These are phyloP conservation scores for Ceratocystis smalleyi DNA, from an alignment of 2,329 filamentous ascomycete genomes.

Conservation along the genomic window DNA sequence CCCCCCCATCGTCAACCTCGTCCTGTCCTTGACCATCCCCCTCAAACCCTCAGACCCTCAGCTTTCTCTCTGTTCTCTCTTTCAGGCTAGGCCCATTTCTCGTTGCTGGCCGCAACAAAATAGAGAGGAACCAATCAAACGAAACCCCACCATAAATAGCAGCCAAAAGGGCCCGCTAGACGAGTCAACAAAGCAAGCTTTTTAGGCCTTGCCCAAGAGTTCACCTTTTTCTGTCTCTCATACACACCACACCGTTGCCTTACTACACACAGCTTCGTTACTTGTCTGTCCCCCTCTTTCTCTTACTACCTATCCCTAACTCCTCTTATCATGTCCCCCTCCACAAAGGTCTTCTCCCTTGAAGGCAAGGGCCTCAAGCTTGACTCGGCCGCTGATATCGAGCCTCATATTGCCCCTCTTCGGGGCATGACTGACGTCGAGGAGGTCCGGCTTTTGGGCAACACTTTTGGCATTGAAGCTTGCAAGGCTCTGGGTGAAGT, in stretches of 20 bases:
- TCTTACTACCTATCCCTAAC: background rate
- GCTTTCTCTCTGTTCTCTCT: background rate
- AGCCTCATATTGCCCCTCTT: conserved; percentile 65
- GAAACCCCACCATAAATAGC: background rate
- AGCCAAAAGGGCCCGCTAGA: background rate
- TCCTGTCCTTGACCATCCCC: no score
- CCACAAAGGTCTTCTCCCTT: conserved; percentile 62
- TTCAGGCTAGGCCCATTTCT: background rate
- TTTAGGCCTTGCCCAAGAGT: background rate
- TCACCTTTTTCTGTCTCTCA: background rate
- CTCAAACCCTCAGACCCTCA: background rate
- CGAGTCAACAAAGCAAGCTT: background rate
- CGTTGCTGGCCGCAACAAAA: conserved; percentile 4
- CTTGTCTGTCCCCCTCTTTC: background rate
- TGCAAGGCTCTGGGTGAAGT: conserved; percentile 74
- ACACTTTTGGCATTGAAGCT: conserved; percentile 81
- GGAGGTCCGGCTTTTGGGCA: conserved; percentile 74
- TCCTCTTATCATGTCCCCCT: conserved; percentile 30
- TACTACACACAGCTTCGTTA: no score
- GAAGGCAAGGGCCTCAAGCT: conserved; percentile 88
- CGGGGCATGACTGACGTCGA: conserved; percentile 58
- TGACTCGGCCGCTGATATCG: conserved; percentile 71
- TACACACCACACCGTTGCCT: background rate
- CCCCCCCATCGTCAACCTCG: background rate
- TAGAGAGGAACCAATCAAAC: background rate